Evolutionary conservation across 371 early-diverging fungal genomes (phyloP).

Genomic region (Mucor circinelloides): DNA sequence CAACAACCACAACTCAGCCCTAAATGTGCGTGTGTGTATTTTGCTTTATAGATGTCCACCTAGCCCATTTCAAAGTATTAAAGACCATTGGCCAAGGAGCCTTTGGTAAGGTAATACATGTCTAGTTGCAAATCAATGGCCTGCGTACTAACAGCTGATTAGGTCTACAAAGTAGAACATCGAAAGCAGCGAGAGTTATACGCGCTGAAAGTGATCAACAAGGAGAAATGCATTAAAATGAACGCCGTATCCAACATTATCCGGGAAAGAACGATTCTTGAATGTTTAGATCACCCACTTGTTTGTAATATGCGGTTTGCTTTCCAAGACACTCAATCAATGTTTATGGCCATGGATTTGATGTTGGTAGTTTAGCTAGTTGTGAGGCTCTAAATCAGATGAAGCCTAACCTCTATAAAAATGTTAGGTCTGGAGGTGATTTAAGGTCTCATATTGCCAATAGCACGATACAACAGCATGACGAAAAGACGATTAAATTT

Average conservation of each 20-base stretch:
- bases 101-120: slow-evolving; percentile 65
- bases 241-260: slow-evolving; percentile 70
- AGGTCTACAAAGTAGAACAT: slow-evolving; percentile 73
- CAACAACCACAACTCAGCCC: not conserved
- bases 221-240: slow-evolving; percentile 68
- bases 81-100: slow-evolving; percentile 65
- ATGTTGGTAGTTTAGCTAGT: slow-evolving; percentile 49
- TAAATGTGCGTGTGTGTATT: not conserved
- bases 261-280: slow-evolving; percentile 74
- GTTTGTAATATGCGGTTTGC: slow-evolving; percentile 78
- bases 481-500: slow-evolving; percentile 66
- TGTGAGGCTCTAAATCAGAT: not conserved
- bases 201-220: slow-evolving; percentile 80
- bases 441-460: slow-evolving; percentile 69
- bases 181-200: slow-evolving; percentile 55
- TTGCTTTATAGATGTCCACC: slow-evolving; percentile 40
- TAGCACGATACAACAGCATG: slow-evolving; percentile 43
- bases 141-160: not conserved
- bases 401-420: not conserved
- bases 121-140: not conserved
- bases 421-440: slow-evolving; percentile 75
- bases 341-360: slow-evolving; percentile 83
- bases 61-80: slow-evolving; percentile 59
- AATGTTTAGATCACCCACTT: slow-evolving; percentile 70
- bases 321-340: slow-evolving; percentile 74